Conservation (phyloP, 306 rosid genomes). For the Hippophae rhamnoides region DNA sequence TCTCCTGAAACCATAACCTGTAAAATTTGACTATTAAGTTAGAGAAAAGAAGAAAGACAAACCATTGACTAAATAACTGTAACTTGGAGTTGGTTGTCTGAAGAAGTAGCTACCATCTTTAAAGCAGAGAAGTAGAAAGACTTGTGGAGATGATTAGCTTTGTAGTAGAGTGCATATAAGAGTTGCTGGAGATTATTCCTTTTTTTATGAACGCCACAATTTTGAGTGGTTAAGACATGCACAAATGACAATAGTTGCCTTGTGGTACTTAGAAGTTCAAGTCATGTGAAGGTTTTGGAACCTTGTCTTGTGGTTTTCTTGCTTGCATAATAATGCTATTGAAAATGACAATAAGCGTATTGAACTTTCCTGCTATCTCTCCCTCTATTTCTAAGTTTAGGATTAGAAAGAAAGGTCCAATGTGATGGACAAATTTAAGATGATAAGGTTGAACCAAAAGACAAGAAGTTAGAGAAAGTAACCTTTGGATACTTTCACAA, state of each 20-base stretch:
- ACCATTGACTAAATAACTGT: neutral
- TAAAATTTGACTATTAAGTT: slow-evolving; percentile 2
- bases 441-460: too few species aligned
- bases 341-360: slow-evolving; percentile 25
- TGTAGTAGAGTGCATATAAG: slow-evolving; percentile 8
- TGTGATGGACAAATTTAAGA: too few species aligned
- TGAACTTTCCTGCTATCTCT: slow-evolving; percentile 9
- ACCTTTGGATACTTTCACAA: too few species aligned
- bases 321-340: slow-evolving; percentile 6
- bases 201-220: slow-evolving; percentile 25
- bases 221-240: slow-evolving; percentile 20
- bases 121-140: slow-evolving; percentile 3
- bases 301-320: slow-evolving; percentile 25
- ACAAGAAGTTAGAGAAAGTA: too few species aligned
- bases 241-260: neutral
- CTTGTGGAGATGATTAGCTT: neutral
- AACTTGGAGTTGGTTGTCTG: neutral
- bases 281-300: slow-evolving; percentile 14
- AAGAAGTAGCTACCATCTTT: slow-evolving; percentile 45
- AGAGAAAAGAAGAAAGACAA: neutral
- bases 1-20: slow-evolving; percentile 55
- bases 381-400: neutral
- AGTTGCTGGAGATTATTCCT: slow-evolving; percentile 1
- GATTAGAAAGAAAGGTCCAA: too few species aligned
- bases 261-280: too few species aligned